A percentile compares a stretch with the other conserved stretches of the same genome.
These are phyloP conservation scores for Klebsormidium nitens DNA, from an alignment of 139 green algal species.

Conservation along the genomic window DNA sequence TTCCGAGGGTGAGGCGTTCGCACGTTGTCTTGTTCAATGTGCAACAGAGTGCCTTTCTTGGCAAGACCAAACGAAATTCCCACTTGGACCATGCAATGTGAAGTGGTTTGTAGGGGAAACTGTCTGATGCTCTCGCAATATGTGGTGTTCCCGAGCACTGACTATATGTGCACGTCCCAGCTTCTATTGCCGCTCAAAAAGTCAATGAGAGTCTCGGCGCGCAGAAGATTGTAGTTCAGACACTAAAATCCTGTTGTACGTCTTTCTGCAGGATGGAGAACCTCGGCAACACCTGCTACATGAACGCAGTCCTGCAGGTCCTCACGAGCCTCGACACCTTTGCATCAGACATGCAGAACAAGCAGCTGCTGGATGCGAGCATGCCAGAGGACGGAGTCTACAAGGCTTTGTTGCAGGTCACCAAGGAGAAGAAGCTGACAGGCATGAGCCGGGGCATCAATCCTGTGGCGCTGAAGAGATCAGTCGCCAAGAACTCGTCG, in stretches of 20 bases:
- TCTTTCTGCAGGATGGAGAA: background rate
- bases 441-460: background rate
- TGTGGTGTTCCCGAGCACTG: no score
- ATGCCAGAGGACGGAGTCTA: background rate
- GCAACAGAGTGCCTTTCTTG: no score
- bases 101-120: no score
- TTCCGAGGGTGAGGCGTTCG: no score
- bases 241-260: background rate
- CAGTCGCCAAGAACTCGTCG: background rate
- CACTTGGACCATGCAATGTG: no score
- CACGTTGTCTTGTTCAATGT: no score
- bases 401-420: background rate
- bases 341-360: background rate
- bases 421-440: background rate
- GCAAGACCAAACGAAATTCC: no score
- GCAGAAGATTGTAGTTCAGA: no score
- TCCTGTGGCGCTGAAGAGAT: background rate
- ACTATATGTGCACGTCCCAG: no score
- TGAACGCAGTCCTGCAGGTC: conserved; percentile 8
- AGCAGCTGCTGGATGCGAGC: background rate
- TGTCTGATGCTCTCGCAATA: no score
- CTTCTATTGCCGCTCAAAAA: no score
- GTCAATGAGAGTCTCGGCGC: no score
- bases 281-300: conserved; percentile 19
- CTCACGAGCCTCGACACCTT: background rate